Percentiles rank a stretch among this genome's conserved stretches.
phyloP scores from a whole-genome alignment of 371 early-diverging fungal genomes.

The Mortierella sp. region DNA sequence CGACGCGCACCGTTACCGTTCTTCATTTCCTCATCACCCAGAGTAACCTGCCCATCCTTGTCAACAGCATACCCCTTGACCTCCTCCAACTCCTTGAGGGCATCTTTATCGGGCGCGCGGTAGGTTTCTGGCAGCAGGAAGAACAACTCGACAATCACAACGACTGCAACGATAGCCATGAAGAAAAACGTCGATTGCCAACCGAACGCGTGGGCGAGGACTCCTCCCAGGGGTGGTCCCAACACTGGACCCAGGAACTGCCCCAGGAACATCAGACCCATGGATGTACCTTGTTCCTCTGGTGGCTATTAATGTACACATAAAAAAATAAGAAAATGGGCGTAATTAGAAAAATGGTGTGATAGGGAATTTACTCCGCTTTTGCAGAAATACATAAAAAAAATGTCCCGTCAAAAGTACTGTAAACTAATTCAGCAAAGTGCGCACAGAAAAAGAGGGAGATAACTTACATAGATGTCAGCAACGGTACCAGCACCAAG shows the following conservation, averaged over 20 bases:
- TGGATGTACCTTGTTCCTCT: slow-evolving; percentile 56
- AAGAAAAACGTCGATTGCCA: slow-evolving; percentile 81
- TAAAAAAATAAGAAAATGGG: too few relatives aligned
- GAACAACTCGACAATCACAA: slow-evolving; percentile 68
- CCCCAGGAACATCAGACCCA: slow-evolving; percentile 56
- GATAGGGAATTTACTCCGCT: slow-evolving; percentile 62
- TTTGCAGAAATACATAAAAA: too few relatives aligned
- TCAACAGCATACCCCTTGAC: slow-evolving; percentile 9
- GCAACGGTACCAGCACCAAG: slow-evolving; percentile 83
- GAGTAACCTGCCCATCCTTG: too few relatives aligned
- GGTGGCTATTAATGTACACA: too few relatives aligned
- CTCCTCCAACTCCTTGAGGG: slow-evolving; percentile 5
- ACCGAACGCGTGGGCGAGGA: slow-evolving; percentile 64
- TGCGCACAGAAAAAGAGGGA: slow-evolving; percentile 54
- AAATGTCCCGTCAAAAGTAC: slow-evolving; percentile 65
- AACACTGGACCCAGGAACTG: slow-evolving; percentile 55
- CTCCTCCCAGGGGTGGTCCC: slow-evolving; percentile 63
- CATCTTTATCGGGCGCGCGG: slow-evolving; percentile 57
- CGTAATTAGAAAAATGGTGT: background rate
- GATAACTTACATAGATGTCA: slow-evolving; percentile 61
- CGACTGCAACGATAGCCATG: slow-evolving; percentile 67
- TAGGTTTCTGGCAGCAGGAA: slow-evolving; percentile 81
- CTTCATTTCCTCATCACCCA: slow-evolving; percentile 23
- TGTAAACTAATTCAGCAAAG: slow-evolving; percentile 30
- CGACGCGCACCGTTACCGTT: slow-evolving; percentile 4